Percentiles rank a stretch among this genome's conserved stretches.
These are phyloP conservation scores for Podaxis sp. DNA, from an alignment of 768 basidiomycete species.

Conservation along the genomic window DNA sequence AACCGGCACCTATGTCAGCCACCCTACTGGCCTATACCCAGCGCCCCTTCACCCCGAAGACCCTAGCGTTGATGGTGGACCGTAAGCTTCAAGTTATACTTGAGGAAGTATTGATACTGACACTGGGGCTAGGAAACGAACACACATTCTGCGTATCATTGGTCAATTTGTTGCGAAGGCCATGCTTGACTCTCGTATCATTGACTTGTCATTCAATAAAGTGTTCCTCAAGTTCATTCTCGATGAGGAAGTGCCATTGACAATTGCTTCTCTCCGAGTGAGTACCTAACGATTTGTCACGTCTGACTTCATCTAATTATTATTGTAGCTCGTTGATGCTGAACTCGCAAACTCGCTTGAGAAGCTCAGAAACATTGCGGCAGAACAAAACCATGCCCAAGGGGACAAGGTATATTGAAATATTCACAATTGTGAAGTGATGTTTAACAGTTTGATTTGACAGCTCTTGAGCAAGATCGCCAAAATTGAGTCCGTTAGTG, in stretches of 20 bases:
- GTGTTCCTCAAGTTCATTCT: constrained; percentile 91
- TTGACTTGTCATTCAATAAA: constrained; percentile 93
- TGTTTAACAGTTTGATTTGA: constrained; percentile 5
- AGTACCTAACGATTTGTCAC: constrained; percentile 16
- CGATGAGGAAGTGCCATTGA: constrained; percentile 82
- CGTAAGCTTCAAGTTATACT: constrained; percentile 43
- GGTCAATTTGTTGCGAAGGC: constrained; percentile 98
- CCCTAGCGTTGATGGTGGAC: constrained; percentile 68
- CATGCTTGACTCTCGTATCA: constrained; percentile 94
- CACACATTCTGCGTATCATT: constrained; percentile 83
- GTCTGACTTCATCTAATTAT: constrained; percentile 13
- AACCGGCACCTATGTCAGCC: constrained; percentile 71
- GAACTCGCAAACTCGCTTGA: constrained; percentile 83
- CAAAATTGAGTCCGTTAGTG: constrained; percentile 56
- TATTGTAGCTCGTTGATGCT: constrained; percentile 71
- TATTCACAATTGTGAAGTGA: not conserved
- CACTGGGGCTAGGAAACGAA: constrained; percentile 59
- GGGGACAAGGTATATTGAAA: constrained; percentile 51
- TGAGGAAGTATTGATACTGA: constrained; percentile 8
- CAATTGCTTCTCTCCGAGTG: constrained; percentile 81
- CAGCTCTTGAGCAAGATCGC: constrained; percentile 57
- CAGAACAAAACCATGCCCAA: constrained; percentile 35
- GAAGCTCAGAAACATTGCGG: constrained; percentile 71
- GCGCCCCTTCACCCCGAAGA: constrained; percentile 74
- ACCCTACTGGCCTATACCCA: constrained; percentile 86